Evolutionary conservation across 176 grass and related monocot genomes (phyloP).

Genomic region (Aegilops umbellulata): DNA sequence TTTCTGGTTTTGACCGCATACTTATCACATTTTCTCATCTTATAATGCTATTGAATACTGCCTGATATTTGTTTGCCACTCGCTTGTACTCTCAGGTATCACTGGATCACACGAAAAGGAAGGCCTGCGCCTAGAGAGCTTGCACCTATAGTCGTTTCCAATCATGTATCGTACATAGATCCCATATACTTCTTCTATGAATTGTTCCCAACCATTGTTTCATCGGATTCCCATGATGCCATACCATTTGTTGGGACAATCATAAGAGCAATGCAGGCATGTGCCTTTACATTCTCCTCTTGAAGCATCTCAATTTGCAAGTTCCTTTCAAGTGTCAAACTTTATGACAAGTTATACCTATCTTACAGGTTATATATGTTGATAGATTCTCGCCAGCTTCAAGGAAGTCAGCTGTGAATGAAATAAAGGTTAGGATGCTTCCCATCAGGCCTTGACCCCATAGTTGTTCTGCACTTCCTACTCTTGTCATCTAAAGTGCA

Average conservation of each 20-base stretch:
- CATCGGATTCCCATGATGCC: conserved; percentile 90
- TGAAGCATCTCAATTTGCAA: neutral
- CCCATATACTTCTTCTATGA: conserved; percentile 98
- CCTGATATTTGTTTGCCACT: conserved; percentile 20
- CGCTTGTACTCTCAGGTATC: conserved; percentile 51
- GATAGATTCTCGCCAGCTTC: conserved; percentile 93
- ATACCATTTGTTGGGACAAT: conserved; percentile 96
- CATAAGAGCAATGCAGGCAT: conserved; percentile 97
- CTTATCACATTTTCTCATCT: conserved; percentile 4
- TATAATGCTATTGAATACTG: neutral
- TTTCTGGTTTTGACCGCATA: neutral
- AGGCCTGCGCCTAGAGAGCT: conserved; percentile 80
- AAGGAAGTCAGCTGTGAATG: conserved; percentile 85
- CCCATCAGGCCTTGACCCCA: conserved; percentile 1
- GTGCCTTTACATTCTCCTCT: neutral
- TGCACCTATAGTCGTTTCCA: conserved; percentile 92
- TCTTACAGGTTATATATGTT: conserved; percentile 94
- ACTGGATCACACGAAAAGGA: conserved; percentile 96
- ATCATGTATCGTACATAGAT: conserved; percentile 95
- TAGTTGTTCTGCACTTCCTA: neutral
- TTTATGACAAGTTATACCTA: conserved; percentile 12
- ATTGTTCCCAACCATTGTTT: conserved; percentile 96
- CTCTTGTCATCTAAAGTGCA: neutral
- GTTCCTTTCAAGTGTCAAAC: conserved; percentile 18
- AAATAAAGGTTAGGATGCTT: conserved; percentile 86